Evolutionary conservation across 805 yeast genomes (phyloP).

Genomic region (Sugiyamaella lignohabitans): DNA sequence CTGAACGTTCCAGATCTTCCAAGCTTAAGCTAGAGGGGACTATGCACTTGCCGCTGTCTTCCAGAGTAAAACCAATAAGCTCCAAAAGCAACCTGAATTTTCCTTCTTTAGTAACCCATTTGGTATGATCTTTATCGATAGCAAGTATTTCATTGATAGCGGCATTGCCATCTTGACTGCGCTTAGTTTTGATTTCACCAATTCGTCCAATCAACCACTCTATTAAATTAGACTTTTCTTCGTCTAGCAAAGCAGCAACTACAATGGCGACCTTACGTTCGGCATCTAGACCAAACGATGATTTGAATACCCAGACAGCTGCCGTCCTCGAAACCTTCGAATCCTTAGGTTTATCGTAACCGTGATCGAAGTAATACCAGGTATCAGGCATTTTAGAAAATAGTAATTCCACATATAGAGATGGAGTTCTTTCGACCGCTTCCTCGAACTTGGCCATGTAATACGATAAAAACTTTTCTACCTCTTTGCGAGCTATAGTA

Average conservation of each 20-base stretch:
- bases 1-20: constrained; percentile 32
- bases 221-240: constrained; percentile 39
- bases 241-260: constrained; percentile 43
- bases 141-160: constrained; percentile 14
- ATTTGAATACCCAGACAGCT: constrained; percentile 28
- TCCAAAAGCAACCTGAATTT: constrained; percentile 43
- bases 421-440: constrained; percentile 45
- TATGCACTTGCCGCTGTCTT: constrained; percentile 37
- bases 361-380: constrained; percentile 52
- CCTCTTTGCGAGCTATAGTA: constrained; percentile 47
- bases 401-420: constrained; percentile 55
- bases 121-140: constrained; percentile 20
- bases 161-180: constrained; percentile 1
- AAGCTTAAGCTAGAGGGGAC: constrained; percentile 33
- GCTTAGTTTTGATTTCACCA: constrained; percentile 2
- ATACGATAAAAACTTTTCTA: constrained; percentile 57
- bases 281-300: constrained; percentile 26
- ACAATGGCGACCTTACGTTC: constrained; percentile 48
- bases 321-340: constrained; percentile 13
- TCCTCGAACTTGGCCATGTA: constrained; percentile 54
- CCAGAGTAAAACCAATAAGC: constrained; percentile 42
- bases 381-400: constrained; percentile 42
- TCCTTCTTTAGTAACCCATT: constrained; percentile 41
- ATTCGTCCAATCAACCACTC: constrained; percentile 37
- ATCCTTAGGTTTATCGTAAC: constrained; percentile 38